A percentile compares a stretch with the other conserved stretches of the same genome.
phyloP scores from a whole-genome alignment of 1,284 basidiomycete genomes.

The Vanrija humicola region DNA sequence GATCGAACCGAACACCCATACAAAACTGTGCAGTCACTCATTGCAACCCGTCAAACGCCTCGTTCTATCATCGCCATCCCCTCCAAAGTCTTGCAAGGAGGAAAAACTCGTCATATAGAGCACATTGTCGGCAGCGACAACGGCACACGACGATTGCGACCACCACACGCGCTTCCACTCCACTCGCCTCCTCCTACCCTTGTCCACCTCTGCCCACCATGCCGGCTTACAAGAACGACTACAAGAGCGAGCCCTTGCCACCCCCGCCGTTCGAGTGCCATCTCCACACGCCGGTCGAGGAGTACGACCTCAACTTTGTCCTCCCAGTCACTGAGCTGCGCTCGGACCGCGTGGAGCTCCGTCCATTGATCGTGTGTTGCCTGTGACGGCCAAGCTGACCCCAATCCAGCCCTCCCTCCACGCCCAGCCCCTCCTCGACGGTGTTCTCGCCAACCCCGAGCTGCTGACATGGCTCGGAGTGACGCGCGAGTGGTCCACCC shows the following conservation, averaged over 20 bases:
- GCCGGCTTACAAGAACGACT: slow-evolving; percentile 25
- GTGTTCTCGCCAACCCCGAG: slow-evolving; percentile 17
- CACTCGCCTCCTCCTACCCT: neutral
- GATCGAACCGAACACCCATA: no score
- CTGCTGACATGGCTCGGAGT: slow-evolving; percentile 26
- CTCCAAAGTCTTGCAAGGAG: neutral
- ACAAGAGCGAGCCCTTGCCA: slow-evolving; percentile 4
- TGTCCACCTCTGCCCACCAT: neutral
- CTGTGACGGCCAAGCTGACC: no score
- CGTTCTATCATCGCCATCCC: no score
- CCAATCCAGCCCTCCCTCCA: slow-evolving; percentile 28
- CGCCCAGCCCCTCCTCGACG: slow-evolving; percentile 31
- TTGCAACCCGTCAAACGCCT: no score
- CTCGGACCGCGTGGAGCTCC: slow-evolving; percentile 30
- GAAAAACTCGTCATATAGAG: neutral
- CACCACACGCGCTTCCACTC: neutral
- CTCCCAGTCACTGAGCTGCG: slow-evolving; percentile 30
- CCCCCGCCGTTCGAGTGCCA: slow-evolving; percentile 15
- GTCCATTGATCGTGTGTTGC: neutral
- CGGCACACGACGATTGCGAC: no score
- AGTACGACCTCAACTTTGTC: slow-evolving; percentile 46
- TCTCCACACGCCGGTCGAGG: slow-evolving; percentile 30
- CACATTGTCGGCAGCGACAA: no score
- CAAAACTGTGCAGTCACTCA: no score
- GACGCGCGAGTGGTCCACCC: slow-evolving; percentile 7